Evolutionary conservation across 164 flowering plant genomes (phyloP), one percentile per base, ranked within the genome.

Genomic region (Euptelea pleiosperma): DNA sequence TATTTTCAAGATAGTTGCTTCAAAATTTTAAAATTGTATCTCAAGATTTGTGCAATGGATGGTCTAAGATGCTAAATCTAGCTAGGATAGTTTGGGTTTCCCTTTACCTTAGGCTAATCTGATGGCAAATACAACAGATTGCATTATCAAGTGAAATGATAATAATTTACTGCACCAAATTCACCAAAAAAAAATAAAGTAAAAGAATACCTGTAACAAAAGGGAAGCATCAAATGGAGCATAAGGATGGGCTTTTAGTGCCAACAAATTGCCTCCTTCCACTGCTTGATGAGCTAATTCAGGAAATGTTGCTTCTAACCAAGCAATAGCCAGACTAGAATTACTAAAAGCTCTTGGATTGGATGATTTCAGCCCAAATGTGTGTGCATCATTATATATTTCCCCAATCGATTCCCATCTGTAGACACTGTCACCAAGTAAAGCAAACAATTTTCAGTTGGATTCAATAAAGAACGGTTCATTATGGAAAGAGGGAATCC

Each of bases 281-380:
- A 49, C 33, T 56, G 56, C 64, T 72, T 76, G 73, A 16, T 70
- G 65, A 46, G 60, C 55, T 52, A 91, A 62, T 58, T 84, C 91
- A 42, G 95, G 88, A 80, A 94, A 94, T 58, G 90, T 86, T 50
- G 84, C 82, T 80, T 91, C 95, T 74, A 90, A 75, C 99, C 99
- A 91, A 74, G 83, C 76, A 60, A 94, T 80, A 63, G 96, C 99
- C 59, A 82, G 55, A 63, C 69, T 86, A 48, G 93, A 81, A 72
- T 84, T 83, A 36, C 65, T 77, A 70, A 82, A 78, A 55, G 95
- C 89, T 49, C 54, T 72, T 58, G 82, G 48, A 65, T 80, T 80
- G 52, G 82, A 58, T 53, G 97, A 85, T 62, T 77, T 82, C 46
- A 77, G 64, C 40, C 97, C 95, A 72, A 75, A 85, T 18, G 76